Percentiles rank a stretch among this genome's conserved stretches.
These are phyloP conservation scores for Astrephomene gubernaculifera DNA, from an alignment of 139 green algal genomes.

Conservation along the genomic window DNA sequence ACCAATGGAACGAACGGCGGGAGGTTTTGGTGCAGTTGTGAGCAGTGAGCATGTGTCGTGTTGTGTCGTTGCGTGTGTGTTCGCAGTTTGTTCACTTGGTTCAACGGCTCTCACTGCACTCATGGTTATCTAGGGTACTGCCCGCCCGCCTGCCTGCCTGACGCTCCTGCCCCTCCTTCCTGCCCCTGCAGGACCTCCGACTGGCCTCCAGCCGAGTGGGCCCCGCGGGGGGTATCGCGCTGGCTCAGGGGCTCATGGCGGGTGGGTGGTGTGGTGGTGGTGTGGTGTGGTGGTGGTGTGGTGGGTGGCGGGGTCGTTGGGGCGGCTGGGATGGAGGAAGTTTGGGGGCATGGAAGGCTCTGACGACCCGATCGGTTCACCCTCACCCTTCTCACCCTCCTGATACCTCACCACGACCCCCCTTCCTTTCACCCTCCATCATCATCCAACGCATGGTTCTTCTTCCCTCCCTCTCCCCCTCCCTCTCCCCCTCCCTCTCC, in stretches of 20 bases:
- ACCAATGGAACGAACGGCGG: neutral
- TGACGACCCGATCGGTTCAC: too few relatives aligned
- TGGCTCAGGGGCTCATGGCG: conserved; percentile 69
- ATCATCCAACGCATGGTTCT: too few relatives aligned
- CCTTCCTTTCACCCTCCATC: too few relatives aligned
- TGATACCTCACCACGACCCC: too few relatives aligned
- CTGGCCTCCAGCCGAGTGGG: conserved; percentile 87
- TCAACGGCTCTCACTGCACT: too few relatives aligned
- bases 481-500: too few relatives aligned
- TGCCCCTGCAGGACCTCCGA: conserved; percentile 78
- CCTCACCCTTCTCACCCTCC: too few relatives aligned
- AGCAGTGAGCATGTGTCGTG: neutral
- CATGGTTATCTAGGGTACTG: too few relatives aligned
- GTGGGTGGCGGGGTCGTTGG: neutral
- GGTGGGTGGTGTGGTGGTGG: conserved; percentile 43
- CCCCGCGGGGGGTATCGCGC: conserved; percentile 73
- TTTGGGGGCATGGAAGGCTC: too few relatives aligned
- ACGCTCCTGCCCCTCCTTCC: neutral
- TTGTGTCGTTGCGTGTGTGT: neutral
- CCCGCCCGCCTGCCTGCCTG: too few relatives aligned
- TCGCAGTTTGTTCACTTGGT: neutral
- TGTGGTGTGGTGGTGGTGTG: neutral
- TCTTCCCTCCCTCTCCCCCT: too few relatives aligned
- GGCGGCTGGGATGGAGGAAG: neutral
- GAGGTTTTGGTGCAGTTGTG: neutral